A percentile compares a stretch with the other conserved stretches of the same genome.
Conservation (phyloP, 495 filamentous ascomycete genomes). For the Neurospora africana region DNA sequence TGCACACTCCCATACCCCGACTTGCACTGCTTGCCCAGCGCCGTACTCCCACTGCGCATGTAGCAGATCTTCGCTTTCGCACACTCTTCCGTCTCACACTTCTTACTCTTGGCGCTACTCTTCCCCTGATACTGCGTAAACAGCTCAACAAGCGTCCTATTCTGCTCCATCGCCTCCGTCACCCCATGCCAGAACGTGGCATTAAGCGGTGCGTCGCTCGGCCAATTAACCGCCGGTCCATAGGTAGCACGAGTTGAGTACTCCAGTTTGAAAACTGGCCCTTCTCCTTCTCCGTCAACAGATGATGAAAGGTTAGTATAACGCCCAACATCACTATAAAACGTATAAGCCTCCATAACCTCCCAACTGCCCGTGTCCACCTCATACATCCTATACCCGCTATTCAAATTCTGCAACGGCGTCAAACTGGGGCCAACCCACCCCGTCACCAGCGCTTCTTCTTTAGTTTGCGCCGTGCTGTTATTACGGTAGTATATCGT, state of each 20-base stretch:
- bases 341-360: conserved; percentile 36
- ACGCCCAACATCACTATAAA: conserved; percentile 44
- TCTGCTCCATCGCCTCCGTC: conserved; percentile 48
- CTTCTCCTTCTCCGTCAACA: conserved; percentile 10
- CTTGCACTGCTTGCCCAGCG: conserved; percentile 39
- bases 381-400: conserved; percentile 44
- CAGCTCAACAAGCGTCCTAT: conserved; percentile 32
- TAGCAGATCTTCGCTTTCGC: conserved; percentile 49
- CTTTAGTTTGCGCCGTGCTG: conserved; percentile 29
- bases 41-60: conserved; percentile 45
- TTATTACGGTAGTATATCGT: conserved; percentile 43
- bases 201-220: conserved; percentile 39
- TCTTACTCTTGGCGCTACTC: conserved; percentile 37
- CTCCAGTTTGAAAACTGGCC: conserved; percentile 39
- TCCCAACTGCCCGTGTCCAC: conserved; percentile 44
- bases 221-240: conserved; percentile 34
- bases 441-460: conserved; percentile 21
- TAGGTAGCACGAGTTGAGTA: conserved; percentile 49
- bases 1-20: conserved; percentile 34
- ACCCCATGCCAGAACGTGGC: conserved; percentile 49
- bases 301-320: background rate
- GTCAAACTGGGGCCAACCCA: conserved; percentile 46
- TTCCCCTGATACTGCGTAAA: conserved; percentile 49
- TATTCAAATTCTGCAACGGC: conserved; percentile 44
- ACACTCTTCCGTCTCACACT: conserved; percentile 41